Evolutionary conservation across 106 monocot genomes (phyloP), one percentile per base, ranked within the genome.

Genomic region (Acanthochlamys bracteata): DNA sequence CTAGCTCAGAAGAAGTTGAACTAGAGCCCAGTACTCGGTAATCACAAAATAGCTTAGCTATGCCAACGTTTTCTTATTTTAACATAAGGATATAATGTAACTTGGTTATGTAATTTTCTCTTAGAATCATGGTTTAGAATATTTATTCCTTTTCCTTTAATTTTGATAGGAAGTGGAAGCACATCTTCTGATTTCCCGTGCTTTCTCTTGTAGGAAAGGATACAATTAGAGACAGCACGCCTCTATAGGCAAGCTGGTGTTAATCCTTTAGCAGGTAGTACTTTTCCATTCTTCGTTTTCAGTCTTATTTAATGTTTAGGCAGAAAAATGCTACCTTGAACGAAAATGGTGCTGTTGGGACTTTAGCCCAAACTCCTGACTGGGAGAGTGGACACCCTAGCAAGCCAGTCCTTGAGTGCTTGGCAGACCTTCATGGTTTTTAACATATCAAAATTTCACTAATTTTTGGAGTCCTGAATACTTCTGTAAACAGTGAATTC

Each of bases 171-270:
- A 33, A 33, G 33, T 33, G 1, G 33, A 33, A 33, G 1, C 33
- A 33, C 1, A 6, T 6, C 33, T 33, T 33, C 1, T 33, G 33
- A 49, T 49, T 49, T 49, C 12, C 9, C 10, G 12, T 49, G 49
- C 49, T 17, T 43, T 57, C 39, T 63, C 39, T 63, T 67, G 41
- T 72, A 98, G 96, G 91, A 98, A 85, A 85, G 83, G 68, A 88
- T 98, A 72, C 91, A 98, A 68, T 80, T 98, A 45, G 96, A 98
- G 82, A 98, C 91, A 55, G 71, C 96, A 23, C 87, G 88, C 24
- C 73, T 98, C 27, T 98, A 98, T 68, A 88, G 25, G 66, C 84
- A 98, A 78, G 96, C 96, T 79, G 96, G 96, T 55, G 96, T 98
- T 16, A 98, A 98, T 77, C 96, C 96, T 22, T 71, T 98, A 14